Base-by-base conservation (phyloP, 805 yeast genomes). In the Yamadazyma nakazawae region DNA sequence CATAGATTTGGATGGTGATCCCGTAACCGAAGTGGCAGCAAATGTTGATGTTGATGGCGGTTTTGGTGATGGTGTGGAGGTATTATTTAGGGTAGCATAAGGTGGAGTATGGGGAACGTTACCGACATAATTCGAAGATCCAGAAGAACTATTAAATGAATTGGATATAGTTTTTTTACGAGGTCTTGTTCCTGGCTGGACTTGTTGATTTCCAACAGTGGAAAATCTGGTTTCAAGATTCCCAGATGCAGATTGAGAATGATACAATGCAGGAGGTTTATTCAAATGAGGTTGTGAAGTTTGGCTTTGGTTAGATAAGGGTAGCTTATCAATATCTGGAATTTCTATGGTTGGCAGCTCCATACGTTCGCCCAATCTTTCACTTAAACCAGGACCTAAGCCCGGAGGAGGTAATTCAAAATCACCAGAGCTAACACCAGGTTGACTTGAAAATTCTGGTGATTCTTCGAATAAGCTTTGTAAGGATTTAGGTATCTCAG, bases 401-500 rank as follows among this genome's bases (percentile, higher is more conserved):
- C 49, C 49, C n/a, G 55, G 52, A 24, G 50, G 52, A 8, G 56
- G 54, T 8, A 52, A 26, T 16, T 51, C 46, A 43, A 46, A 47
- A 34, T 42, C 40, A 48, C 53, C 16, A 48, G 50, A n/a, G 1
- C 40, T 24, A 10, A 17, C 24, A 26, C 46, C 46, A 6, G 55
- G 54, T 28, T 41, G 50, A 1, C 50, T 38, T 2, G 37, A 31
- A 2, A 47, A 34, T 34, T 58, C 62, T 10, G 61, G 65, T 17
- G 58, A 45, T 19, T 79, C 82, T 53, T 84, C 89, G 60, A 88
- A 88, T 24, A 89, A 63, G 59, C 82, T 81, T 48, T 84, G 65
- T 28, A 89, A 67, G 2, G 94, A 84, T 59, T 80, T 82, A 0
- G 96, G 96, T 0, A 88, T 84, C 35, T 77, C 84, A 38, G 71